Evolutionary conservation across 805 yeast species (phyloP), one percentile per base, ranked within the genome.

Genomic region (Komagataella populi): DNA sequence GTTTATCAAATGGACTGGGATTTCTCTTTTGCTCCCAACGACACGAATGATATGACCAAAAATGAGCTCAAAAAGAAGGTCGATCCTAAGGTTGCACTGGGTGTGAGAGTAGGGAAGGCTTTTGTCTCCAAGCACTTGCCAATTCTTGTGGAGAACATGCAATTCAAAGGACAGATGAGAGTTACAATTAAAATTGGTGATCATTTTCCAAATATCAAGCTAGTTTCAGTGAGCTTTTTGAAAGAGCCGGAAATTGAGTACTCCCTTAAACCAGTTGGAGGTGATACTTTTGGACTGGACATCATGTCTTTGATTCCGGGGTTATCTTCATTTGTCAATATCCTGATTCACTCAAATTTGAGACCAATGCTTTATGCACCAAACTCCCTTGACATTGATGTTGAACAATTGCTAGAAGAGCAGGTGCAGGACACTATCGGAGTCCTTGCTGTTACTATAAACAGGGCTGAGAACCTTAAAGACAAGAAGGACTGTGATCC

Each of bases 231-330:
- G 52, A 84, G 81, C 55, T 78, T 86, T 59, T 69, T 86, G 60
- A 91, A 85, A 63, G 84, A 91, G 17, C 93, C 93, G 44, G 72
- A 75, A 30, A 83, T 86, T 60, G 90, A 83, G 61, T 86, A 84
- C 63, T 83, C 81, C 18, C 76, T 86, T 70, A 86, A 86, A 63
- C 95, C 95, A 7, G 84, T 86, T 50, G 93, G 93, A 63, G 93
- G 95, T 68, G 91, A 86, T 63, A 82, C 90, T n/a, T 74, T 86
- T 54, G 95, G 95, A 55, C 61, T 86, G 47, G 95, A 86, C 68
- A 77, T 86, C 57, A 86, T 86, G 95, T 81, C 90, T 2, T 73
- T 85, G 58, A 75, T 86, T 56, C 95, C 95, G 3, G 93, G 93
- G 55, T 76, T 86, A 61, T 75, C 87, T 22, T 70, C 80, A 2